Evolutionary conservation across 2,329 filamentous ascomycete species (phyloP), one percentile per base, ranked within the genome.

Genomic region (Nannizziopsis barbatae): DNA sequence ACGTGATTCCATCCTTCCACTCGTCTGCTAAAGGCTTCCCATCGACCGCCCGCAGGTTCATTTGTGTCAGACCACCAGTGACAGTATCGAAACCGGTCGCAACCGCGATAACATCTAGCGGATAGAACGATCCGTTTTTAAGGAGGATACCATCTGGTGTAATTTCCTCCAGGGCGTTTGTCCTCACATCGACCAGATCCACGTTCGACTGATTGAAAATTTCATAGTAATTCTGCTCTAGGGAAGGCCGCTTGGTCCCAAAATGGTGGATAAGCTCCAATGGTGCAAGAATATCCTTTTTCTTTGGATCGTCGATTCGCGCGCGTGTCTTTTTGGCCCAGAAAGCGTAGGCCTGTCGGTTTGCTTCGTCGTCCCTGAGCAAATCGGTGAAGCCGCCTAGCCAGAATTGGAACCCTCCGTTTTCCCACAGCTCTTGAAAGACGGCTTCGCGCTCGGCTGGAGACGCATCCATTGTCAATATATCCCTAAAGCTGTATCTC

Each of bases 351-450:
- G 69, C 65, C 46, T 71, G 67, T 12, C 67, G 60, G 54, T 81
- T 81, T 1, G 73, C 73, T 11, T 73, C 65, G 0, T 60, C 37
- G 37, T 68, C 60, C 10, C 65, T 56, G 2, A 79, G 53, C 20
- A 69, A 64, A 51, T 82, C 76, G 36, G 68, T 70, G 62, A 77
- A 81, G 1, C 65, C 56, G 0, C 61, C 62, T 0, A 77, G 62
- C 71, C 74, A 74, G 57, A 68, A 75, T 0, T 63, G 59, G 57
- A 81, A 80, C 0, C 77, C 77, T 1, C 76, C 77, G 0, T 68
- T 60, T 2, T 63, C 45, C 71, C 73, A 80, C 7, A 74, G 58
- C 2, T 64, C 52, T 51, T 79, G 70, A 51, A 72, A 75, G 14
- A 72, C 62, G 1, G 65, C 66, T 50, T 73, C 67, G 0, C 75